These are phyloP conservation scores for Heliamphora pulchella DNA, from an alignment of 179 eudicot genomes.

Conservation along the genomic window DNA sequence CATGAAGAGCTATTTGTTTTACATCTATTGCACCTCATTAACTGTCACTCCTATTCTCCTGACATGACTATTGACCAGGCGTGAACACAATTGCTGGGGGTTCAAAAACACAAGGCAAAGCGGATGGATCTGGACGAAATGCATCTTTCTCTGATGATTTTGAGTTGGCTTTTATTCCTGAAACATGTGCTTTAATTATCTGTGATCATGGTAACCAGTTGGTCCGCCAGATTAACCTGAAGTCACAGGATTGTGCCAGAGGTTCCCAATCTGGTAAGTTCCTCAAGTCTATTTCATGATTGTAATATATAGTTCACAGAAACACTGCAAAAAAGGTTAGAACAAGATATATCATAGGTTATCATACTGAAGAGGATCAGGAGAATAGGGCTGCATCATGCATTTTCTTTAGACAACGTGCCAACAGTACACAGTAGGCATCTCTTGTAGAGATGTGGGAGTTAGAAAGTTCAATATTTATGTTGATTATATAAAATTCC, in stretches of 20 bases:
- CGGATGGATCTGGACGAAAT: constrained; percentile 60
- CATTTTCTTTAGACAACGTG: background rate
- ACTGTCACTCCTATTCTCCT: background rate
- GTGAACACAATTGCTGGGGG: constrained; percentile 83
- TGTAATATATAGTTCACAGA: background rate
- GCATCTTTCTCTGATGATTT: constrained; percentile 58
- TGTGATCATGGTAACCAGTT: constrained; percentile 57
- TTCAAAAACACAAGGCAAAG: constrained; percentile 33
- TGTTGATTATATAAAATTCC: background rate
- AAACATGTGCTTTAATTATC: constrained; percentile 57
- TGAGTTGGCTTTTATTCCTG: constrained; percentile 53
- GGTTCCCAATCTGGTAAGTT: constrained; percentile 47
- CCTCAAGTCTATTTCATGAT: background rate
- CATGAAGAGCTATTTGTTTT: background rate
- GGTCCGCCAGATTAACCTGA: constrained; percentile 62
- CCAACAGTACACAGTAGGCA: background rate
- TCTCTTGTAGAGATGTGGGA: background rate
- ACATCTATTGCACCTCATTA: background rate
- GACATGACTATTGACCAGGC: constrained; percentile 30
- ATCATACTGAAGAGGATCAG: background rate
- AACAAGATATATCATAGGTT: background rate
- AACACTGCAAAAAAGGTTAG: background rate
- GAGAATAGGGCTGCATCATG: background rate
- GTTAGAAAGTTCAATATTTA: background rate
- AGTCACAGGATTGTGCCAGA: constrained; percentile 46